These are phyloP conservation scores for Leccinum fuscescens DNA, from an alignment of 1,284 basidiomycete genomes.

Conservation along the genomic window DNA sequence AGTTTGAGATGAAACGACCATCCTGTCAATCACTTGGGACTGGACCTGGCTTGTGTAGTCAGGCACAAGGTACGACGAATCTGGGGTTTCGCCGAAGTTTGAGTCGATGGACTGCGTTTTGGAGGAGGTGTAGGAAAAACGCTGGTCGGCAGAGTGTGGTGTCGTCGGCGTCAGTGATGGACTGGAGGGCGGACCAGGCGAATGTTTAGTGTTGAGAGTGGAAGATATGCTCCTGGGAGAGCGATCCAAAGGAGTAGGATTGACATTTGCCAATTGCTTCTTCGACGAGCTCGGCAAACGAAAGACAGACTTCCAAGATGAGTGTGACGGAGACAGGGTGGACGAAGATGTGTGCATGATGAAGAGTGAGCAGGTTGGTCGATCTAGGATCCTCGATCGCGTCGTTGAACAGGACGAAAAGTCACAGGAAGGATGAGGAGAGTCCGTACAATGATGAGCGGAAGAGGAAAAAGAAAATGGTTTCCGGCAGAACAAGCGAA, in stretches of 20 bases:
- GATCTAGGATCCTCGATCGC: constrained; percentile 29
- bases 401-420: neutral
- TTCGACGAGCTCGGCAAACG: constrained; percentile 33
- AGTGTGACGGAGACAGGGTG: constrained; percentile 26
- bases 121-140: constrained; percentile 72
- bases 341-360: constrained; percentile 28
- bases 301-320: constrained; percentile 37
- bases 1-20: constrained; percentile 12
- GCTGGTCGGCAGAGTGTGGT: constrained; percentile 46
- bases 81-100: constrained; percentile 37
- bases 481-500: constrained; percentile 19
- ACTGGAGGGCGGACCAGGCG: constrained; percentile 38
- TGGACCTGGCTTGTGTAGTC: constrained; percentile 35
- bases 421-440: constrained; percentile 12
- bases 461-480: constrained; percentile 24
- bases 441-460: constrained; percentile 4
- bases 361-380: constrained; percentile 4
- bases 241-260: constrained; percentile 23
- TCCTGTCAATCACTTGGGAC: constrained; percentile 31
- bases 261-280: constrained; percentile 27
- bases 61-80: constrained; percentile 35
- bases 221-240: constrained; percentile 39
- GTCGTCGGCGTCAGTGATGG: constrained; percentile 51
- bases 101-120: constrained; percentile 68
- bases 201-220: constrained; percentile 21